These are phyloP conservation scores for Phyllosticta citrichinensis DNA, from an alignment of 2,329 filamentous ascomycete genomes.

Conservation along the genomic window DNA sequence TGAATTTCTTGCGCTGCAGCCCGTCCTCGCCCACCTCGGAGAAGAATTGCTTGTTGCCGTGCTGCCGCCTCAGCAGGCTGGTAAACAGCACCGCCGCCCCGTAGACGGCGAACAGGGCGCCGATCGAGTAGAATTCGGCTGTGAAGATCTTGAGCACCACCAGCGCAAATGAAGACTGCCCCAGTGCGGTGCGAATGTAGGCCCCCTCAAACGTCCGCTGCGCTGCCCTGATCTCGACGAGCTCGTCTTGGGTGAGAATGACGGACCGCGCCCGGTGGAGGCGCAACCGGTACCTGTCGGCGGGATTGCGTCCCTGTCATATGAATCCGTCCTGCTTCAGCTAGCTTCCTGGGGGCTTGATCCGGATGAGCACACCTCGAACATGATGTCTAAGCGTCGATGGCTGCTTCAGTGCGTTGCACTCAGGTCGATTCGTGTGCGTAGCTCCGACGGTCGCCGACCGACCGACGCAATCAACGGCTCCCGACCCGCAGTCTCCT, in stretches of 20 bases:
- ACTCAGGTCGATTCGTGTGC: neutral
- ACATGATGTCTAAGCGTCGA: conserved; percentile 10
- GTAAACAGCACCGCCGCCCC: conserved; percentile 76
- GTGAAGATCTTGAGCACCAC: conserved; percentile 96
- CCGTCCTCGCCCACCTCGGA: conserved; percentile 51
- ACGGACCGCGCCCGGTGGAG: conserved; percentile 77
- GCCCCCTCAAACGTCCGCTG: conserved; percentile 96
- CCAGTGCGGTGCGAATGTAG: conserved; percentile 87
- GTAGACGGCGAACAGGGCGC: conserved; percentile 90
- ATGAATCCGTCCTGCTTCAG: conserved; percentile 3
- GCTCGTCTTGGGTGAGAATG: conserved; percentile 69
- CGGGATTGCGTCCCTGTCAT: conserved; percentile 46
- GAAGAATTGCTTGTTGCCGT: conserved; percentile 94
- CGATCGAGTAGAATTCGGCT: conserved; percentile 89
- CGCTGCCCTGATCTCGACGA: conserved; percentile 88
- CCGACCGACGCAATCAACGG: neutral
- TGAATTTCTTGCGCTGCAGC: conserved; percentile 50
- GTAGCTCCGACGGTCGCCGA: neutral
- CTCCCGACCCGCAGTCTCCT: neutral
- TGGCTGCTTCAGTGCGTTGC: neutral
- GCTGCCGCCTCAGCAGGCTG: conserved; percentile 74
- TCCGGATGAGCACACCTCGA: conserved; percentile 12
- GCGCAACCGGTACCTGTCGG: conserved; percentile 67
- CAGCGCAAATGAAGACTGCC: conserved; percentile 89
- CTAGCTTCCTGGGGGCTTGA: neutral